Base-by-base conservation (phyloP, 2,329 filamentous ascomycete genomes). In the Diplocarpon mali region DNA sequence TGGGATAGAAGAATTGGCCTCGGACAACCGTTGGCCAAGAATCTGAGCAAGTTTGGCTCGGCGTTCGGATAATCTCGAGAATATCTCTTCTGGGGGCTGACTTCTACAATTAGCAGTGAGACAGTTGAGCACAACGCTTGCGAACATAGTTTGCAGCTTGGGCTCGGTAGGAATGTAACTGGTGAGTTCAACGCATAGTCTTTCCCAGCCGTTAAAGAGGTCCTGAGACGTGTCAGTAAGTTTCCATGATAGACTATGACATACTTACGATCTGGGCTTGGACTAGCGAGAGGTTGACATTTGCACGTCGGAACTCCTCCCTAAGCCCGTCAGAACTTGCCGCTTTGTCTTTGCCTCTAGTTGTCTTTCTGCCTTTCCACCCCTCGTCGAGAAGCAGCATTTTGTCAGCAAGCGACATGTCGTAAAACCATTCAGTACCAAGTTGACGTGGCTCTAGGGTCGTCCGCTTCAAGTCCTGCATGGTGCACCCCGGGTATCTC, bases 131-230 rank as follows among this genome's bases (percentile, higher is more conserved):
- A 85, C 79, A 38, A 93, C 82, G 46, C 81, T 73, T 28, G 85
- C 69, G 1, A 60, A 43, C 12, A 52, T 51, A 16, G 50, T 52
- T 48, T 60, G 57, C 3, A 59, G 40, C 5, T 53, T 46, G 5
- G 40, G 28, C 28, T 61, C 49, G 9, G 45, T 44, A 1, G 44
- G 42, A 3, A 59, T 78, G 27, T 53, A 55, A 38, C 77, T 77
- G 60, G 83, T 86, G 39, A 98, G 73, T 58, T 95, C 90, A 40
- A 92, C 72, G 12, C 90, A 76, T 8, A 98, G 72, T 47, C 86
- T 80, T 62, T 93, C 89, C 87, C 90, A 96, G 44, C 86, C 84
- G 56, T 86, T 80, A 52, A 95, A 83, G 14, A 98, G 75, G 35
- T 79, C 76, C 82, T 86, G 57, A 30, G 46, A 46, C 11, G 16